Conservation (phyloP, 768 basidiomycete species). For the Termitomyces sp. region DNA sequence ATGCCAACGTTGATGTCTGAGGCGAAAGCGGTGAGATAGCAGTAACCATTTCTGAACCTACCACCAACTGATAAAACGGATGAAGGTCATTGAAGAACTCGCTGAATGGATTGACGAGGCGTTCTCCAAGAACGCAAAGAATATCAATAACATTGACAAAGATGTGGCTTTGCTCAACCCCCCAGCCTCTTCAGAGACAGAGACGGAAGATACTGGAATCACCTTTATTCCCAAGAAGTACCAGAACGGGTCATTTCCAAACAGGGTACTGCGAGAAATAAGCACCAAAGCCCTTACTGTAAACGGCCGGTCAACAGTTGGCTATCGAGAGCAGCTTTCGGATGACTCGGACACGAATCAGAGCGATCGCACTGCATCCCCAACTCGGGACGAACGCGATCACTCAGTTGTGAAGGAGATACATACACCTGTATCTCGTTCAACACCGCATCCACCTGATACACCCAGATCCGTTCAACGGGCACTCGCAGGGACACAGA, state of each 20-base stretch:
- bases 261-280: not conserved
- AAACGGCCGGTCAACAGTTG: not conserved
- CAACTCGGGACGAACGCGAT: not conserved
- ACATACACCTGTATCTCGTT: slow-evolving; percentile 5
- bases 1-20: slow-evolving; percentile 88
- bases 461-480: slow-evolving; percentile 28
- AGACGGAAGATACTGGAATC: slow-evolving; percentile 66
- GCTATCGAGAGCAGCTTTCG: not conserved
- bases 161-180: not conserved
- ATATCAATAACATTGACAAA: not conserved
- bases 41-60: not conserved
- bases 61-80: slow-evolving; percentile 1
- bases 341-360: slow-evolving; percentile 7
- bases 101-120: slow-evolving; percentile 89
- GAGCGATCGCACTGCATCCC: slow-evolving; percentile 10
- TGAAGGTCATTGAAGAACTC: slow-evolving; percentile 65
- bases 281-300: not conserved
- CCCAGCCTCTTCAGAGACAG: slow-evolving; percentile 42
- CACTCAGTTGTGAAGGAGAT: slow-evolving; percentile 1
- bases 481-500: slow-evolving; percentile 55
- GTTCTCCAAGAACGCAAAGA: slow-evolving; percentile 28
- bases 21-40: slow-evolving; percentile 49
- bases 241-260: slow-evolving; percentile 9
- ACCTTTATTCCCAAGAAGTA: slow-evolving; percentile 47
- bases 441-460: slow-evolving; percentile 14